These are phyloP conservation scores for Antrodiella citrinella DNA, from an alignment of 768 basidiomycete genomes.

Conservation along the genomic window DNA sequence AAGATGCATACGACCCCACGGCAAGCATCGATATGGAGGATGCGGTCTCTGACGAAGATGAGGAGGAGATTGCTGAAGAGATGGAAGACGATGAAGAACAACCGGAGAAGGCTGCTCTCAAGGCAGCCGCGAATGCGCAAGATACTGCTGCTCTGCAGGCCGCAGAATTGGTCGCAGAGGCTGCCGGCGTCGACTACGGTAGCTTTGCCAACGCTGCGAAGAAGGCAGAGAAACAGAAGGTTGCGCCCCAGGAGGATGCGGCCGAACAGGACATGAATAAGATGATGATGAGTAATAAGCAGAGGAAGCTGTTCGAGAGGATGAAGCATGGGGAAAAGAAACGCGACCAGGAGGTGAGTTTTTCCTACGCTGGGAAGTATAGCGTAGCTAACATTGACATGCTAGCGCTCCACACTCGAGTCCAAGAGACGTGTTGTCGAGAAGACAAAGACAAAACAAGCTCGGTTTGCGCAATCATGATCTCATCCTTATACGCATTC, in stretches of 20 bases:
- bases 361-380: no score
- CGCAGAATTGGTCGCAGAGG: conserved; percentile 91
- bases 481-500: background rate
- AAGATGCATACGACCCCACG: conserved; percentile 69
- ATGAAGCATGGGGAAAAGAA: conserved; percentile 84
- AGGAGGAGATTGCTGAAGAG: conserved; percentile 24
- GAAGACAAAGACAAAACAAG: conserved; percentile 16
- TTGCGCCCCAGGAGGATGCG: conserved; percentile 16
- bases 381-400: no score
- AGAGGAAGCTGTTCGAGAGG: conserved; percentile 87
- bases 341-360: conserved; percentile 68
- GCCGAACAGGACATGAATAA: conserved; percentile 85
- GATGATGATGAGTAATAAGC: conserved; percentile 97
- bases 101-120: conserved; percentile 21
- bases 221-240: conserved; percentile 38
- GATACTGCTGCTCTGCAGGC: conserved; percentile 69
- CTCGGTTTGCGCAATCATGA: conserved; percentile 12
- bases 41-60: conserved; percentile 18
- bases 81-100: conserved; percentile 21
- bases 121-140: conserved; percentile 28
- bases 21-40: conserved; percentile 24
- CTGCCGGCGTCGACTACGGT: conserved; percentile 71
- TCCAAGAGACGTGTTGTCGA: conserved; percentile 18
- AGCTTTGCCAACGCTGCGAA: conserved; percentile 71
- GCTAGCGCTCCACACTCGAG: conserved; percentile 21